phyloP scores from a whole-genome alignment of 2,329 filamentous ascomycete genomes.

The Acephala macrosclerotiorum region DNA sequence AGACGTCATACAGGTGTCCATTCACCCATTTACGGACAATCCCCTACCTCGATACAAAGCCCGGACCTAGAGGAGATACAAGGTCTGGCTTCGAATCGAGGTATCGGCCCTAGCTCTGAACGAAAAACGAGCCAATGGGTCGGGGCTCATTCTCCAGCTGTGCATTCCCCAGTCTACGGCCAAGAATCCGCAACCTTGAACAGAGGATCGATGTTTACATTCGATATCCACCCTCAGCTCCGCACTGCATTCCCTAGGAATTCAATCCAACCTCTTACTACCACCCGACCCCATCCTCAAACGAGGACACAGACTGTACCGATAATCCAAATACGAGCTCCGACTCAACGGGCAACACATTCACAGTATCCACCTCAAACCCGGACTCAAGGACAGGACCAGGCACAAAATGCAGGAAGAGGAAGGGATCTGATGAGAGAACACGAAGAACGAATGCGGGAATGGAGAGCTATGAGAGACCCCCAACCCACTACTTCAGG shows the following conservation, averaged over 20 bases:
- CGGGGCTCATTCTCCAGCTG: background rate
- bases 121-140: too few relatives aligned
- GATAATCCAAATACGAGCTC: too few relatives aligned
- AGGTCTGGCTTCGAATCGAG: too few relatives aligned
- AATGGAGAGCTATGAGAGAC: background rate
- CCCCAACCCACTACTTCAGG: background rate
- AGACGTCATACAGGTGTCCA: background rate
- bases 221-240: slow-evolving; percentile 3
- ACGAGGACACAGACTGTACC: background rate
- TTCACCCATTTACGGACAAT: background rate
- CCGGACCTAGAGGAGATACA: too few relatives aligned
- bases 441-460: background rate
- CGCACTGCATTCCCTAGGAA: background rate
- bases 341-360: background rate
- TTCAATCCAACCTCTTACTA: too few relatives aligned
- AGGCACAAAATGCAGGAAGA: background rate
- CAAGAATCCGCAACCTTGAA: background rate
- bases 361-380: background rate
- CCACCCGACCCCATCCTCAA: background rate
- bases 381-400: background rate
- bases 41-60: too few relatives aligned
- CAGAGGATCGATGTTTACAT: background rate
- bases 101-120: too few relatives aligned
- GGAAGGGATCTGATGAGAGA: background rate
- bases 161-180: background rate